Evolutionary conservation across 2,329 filamentous ascomycete genomes (phyloP), one percentile per base, ranked within the genome.

Genomic region (Bisporella sp.): DNA sequence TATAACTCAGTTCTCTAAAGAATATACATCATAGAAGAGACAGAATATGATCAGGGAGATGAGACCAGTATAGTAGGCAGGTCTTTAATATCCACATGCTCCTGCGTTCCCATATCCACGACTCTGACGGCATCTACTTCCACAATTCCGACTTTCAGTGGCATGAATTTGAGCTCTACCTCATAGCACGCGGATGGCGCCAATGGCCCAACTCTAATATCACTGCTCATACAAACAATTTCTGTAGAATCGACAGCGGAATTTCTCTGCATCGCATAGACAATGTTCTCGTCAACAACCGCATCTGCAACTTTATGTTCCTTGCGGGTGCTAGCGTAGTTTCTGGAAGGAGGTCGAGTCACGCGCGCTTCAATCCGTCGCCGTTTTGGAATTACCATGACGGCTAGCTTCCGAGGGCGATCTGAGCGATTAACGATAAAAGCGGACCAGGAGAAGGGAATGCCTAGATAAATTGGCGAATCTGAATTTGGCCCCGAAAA

Each of bases 71-170:
- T 79, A 42, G 78, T 81, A 0, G 88, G 88, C 56, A 93, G 64
- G 54, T 92, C 85, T 53, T 79, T 76, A 49, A 91, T 82, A 66
- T 92, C 87, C 4, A 88, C 83, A 62, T 87, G 84, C 69, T 91
- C 86, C 61, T 88, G 83, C 33, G 80, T 86, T 28, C 73, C 79
- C 53, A 92, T 64, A 65, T 93, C 88, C 4, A 91, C 74, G 1
- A 92, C 79, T 46, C 86, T 73, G 21, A 92, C 73, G 2, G 83
- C 82, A 59, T 91, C 87, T 3, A 92, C 67, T n/a, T 77, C 75
- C 31, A 88, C 74, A 32, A 88, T 75, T 0, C 87, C 88, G 45
- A 78, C 73, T 48, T 67, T 68, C 47, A 90, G 69, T 4, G 87
- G 82, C 48, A 90, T 70, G 57, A 92, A 90, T 57, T 80, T 79